Evolutionary conservation across 805 yeast species (phyloP).

Genomic region (Starmerella gropengiesseri): DNA sequence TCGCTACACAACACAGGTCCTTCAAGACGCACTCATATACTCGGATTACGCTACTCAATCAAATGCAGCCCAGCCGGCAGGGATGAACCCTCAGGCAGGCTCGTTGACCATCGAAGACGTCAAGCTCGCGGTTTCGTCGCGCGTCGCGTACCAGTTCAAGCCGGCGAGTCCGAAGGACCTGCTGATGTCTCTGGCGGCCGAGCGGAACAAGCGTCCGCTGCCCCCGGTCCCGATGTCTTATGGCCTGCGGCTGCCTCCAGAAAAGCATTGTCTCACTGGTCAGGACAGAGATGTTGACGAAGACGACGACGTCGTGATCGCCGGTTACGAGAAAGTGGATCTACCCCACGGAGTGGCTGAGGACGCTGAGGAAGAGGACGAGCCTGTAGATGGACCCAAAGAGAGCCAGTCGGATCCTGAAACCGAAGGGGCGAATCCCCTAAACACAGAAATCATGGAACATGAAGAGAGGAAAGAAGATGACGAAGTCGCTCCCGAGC

Average conservation of each 20-base stretch:
- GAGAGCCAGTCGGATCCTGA: slow-evolving; percentile 14
- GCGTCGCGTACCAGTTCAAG: slow-evolving; percentile 92
- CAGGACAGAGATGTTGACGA: slow-evolving; percentile 60
- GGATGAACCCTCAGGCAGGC: slow-evolving; percentile 29
- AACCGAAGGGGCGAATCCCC: neutral
- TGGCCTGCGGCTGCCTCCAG: slow-evolving; percentile 94
- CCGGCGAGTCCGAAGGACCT: slow-evolving; percentile 93
- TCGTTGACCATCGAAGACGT: slow-evolving; percentile 78
- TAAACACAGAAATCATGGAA: slow-evolving; percentile 1
- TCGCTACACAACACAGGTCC: slow-evolving; percentile 67
- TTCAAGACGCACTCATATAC: slow-evolving; percentile 82
- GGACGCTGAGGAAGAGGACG: slow-evolving; percentile 7
- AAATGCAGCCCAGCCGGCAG: slow-evolving; percentile 28
- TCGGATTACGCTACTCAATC: slow-evolving; percentile 53
- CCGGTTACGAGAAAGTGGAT: slow-evolving; percentile 22
- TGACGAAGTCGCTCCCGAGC: slow-evolving; percentile 1
- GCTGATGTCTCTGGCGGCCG: slow-evolving; percentile 80
- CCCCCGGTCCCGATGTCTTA: slow-evolving; percentile 86
- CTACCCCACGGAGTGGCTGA: neutral
- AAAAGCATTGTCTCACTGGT: slow-evolving; percentile 86
- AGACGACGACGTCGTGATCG: slow-evolving; percentile 29
- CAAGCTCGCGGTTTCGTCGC: slow-evolving; percentile 81
- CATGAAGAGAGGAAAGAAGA: neutral
- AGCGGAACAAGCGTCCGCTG: slow-evolving; percentile 75
- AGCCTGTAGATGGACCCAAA: slow-evolving; percentile 5